Evolutionary conservation across 768 basidiomycete genomes (phyloP).

Genomic region (Strobilomyces echinocephalus): DNA sequence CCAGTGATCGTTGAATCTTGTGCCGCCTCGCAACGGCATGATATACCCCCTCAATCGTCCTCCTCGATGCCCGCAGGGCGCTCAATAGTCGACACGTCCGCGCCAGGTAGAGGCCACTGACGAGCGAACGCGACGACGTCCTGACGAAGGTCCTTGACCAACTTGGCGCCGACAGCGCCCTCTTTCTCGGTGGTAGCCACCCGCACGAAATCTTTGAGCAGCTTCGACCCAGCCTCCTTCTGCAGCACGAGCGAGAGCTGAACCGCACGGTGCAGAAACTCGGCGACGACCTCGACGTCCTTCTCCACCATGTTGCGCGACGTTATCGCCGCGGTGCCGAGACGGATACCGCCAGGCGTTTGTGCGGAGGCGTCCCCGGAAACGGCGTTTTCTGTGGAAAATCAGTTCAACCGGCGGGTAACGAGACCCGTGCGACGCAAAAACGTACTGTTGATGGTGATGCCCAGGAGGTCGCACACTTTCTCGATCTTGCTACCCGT

Average conservation of each 20-base stretch:
- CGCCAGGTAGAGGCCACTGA: conserved; percentile 92
- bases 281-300: conserved; percentile 83
- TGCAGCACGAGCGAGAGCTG: conserved; percentile 87
- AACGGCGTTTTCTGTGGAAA: conserved; percentile 82
- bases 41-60: conserved; percentile 32
- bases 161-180: conserved; percentile 63
- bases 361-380: conserved; percentile 95
- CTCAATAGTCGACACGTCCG: conserved; percentile 43
- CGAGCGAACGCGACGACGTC: conserved; percentile 82
- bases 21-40: not conserved
- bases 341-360: conserved; percentile 93
- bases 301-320: conserved; percentile 89
- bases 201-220: conserved; percentile 93
- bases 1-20: conserved; percentile 64
- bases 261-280: conserved; percentile 90
- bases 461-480: conserved; percentile 93
- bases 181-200: conserved; percentile 66
- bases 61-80: conserved; percentile 65
- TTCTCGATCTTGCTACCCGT: conserved; percentile 99
- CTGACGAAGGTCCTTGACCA: conserved; percentile 67
- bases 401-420: not conserved
- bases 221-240: conserved; percentile 91
- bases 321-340: conserved; percentile 91
- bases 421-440: not conserved
- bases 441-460: conserved; percentile 88